Conservation (phyloP, 208 protist genomes). For the Acanthamoeba culbertsoni region DNA sequence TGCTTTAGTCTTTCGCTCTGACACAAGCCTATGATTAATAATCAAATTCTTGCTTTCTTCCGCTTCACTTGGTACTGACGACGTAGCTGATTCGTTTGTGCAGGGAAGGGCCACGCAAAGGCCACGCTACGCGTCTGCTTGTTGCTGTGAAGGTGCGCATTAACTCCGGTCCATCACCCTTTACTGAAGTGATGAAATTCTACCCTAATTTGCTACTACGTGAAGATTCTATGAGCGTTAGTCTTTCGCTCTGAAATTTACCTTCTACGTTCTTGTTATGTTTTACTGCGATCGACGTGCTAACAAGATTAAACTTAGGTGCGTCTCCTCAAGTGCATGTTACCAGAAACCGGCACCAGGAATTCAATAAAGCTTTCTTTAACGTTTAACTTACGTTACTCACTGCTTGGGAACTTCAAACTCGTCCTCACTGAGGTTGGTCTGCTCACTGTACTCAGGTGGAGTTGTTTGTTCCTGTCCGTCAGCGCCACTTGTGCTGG, state of each 20-base stretch:
- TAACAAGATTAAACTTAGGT: too few species aligned
- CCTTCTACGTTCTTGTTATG: background rate
- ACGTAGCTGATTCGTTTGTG: background rate
- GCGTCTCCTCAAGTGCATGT: too few species aligned
- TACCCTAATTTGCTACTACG: background rate
- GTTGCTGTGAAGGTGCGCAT: too few species aligned
- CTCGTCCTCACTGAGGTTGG: too few species aligned
- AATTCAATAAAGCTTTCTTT: too few species aligned
- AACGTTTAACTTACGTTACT: too few species aligned
- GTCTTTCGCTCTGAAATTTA: slow-evolving; percentile 4
- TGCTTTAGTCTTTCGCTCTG: background rate
- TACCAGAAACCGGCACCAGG: too few species aligned
- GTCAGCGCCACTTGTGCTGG: background rate
- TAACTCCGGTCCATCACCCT: too few species aligned
- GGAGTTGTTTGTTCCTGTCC: background rate
- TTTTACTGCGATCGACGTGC: too few species aligned
- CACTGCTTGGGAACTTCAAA: too few species aligned
- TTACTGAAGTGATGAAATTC: background rate
- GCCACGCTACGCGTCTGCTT: background rate
- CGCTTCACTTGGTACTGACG: background rate
- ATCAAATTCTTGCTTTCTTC: background rate
- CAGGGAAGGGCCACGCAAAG: background rate
- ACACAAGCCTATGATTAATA: background rate
- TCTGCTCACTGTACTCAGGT: too few species aligned
- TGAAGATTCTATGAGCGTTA: slow-evolving; percentile 22